phyloP scores from a whole-genome alignment of 495 filamentous ascomycete species.

The Rhypophila decipiens region DNA sequence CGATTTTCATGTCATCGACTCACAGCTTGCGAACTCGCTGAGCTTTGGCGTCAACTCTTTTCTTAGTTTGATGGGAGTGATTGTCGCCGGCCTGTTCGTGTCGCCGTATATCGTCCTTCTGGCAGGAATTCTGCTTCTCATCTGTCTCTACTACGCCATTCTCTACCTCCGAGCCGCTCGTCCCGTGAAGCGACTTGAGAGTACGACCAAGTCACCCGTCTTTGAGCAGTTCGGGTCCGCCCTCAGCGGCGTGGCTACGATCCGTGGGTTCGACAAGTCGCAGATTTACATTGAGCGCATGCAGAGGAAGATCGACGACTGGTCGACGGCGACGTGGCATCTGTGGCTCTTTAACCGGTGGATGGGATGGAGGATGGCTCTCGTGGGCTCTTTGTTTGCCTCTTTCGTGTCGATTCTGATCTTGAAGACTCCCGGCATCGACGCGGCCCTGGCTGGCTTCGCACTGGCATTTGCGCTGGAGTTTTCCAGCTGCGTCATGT shows the following conservation, averaged over 20 bases:
- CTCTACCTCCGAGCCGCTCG: constrained; percentile 63
- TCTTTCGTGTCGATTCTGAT: constrained; percentile 58
- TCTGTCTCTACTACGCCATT: constrained; percentile 52
- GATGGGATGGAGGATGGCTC: constrained; percentile 65
- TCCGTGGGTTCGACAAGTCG: constrained; percentile 64
- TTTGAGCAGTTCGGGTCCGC: constrained; percentile 71
- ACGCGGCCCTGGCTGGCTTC: constrained; percentile 74
- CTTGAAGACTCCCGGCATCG: constrained; percentile 55
- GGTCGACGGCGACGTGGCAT: constrained; percentile 56
- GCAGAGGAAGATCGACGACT: constrained; percentile 59
- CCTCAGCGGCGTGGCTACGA: constrained; percentile 65
- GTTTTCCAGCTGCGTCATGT: constrained; percentile 48
- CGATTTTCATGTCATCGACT: constrained; percentile 69
- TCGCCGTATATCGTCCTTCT: constrained; percentile 57
- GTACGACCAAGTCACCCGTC: constrained; percentile 64
- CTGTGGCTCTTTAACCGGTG: constrained; percentile 67
- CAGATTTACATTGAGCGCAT: constrained; percentile 60
- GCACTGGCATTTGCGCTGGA: constrained; percentile 57
- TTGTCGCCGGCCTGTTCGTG: constrained; percentile 55
- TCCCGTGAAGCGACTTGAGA: constrained; percentile 71
- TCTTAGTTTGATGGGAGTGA: constrained; percentile 50
- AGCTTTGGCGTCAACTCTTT: constrained; percentile 47
- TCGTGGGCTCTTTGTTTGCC: constrained; percentile 66
- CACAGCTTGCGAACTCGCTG: constrained; percentile 53
- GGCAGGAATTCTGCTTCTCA: constrained; percentile 43